These are phyloP conservation scores for Solanum hybrid DNA, from an alignment of 305 asterid species.

Conservation along the genomic window DNA sequence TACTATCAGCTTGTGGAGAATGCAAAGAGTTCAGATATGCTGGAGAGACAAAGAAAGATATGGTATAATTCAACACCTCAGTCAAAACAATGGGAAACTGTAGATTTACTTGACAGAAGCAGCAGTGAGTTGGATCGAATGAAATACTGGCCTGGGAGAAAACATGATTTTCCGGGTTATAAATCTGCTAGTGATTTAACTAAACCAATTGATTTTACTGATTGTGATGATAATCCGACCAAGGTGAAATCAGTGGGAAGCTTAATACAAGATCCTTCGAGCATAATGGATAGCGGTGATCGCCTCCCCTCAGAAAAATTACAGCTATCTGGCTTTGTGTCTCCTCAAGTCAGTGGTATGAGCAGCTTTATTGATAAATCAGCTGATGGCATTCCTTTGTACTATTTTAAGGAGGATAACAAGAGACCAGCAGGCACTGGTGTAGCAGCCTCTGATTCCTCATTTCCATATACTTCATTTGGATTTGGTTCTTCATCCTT, in stretches of 20 bases:
- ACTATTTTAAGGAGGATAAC: conserved; percentile 79
- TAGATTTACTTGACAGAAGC: conserved; percentile 64
- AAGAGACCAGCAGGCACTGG: conserved; percentile 37
- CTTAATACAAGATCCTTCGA: conserved; percentile 33
- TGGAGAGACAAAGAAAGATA: conserved; percentile 92
- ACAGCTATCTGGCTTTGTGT: conserved; percentile 84
- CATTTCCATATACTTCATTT: conserved; percentile 46
- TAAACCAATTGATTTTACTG: conserved; percentile 28
- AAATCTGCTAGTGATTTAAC: conserved; percentile 27
- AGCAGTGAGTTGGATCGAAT: conserved; percentile 63
- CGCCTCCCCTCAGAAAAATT: conserved; percentile 71
- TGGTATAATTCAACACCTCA: conserved; percentile 84
- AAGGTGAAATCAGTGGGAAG: conserved; percentile 52
- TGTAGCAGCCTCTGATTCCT: conserved; percentile 54
- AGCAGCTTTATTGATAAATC: conserved; percentile 87
- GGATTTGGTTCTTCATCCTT: conserved; percentile 82
- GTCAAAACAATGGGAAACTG: conserved; percentile 62
- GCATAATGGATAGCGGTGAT: conserved; percentile 44
- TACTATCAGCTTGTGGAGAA: conserved; percentile 69
- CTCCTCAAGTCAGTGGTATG: conserved; percentile 89
- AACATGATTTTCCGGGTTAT: conserved; percentile 36
- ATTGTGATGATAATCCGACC: conserved; percentile 37
- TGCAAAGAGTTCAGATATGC: conserved; percentile 90
- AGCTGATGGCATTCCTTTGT: conserved; percentile 86
- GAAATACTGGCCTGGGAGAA: conserved; percentile 57